phyloP scores from a whole-genome alignment of 257 asterid genomes.

The Solanum appendiculatum region DNA sequence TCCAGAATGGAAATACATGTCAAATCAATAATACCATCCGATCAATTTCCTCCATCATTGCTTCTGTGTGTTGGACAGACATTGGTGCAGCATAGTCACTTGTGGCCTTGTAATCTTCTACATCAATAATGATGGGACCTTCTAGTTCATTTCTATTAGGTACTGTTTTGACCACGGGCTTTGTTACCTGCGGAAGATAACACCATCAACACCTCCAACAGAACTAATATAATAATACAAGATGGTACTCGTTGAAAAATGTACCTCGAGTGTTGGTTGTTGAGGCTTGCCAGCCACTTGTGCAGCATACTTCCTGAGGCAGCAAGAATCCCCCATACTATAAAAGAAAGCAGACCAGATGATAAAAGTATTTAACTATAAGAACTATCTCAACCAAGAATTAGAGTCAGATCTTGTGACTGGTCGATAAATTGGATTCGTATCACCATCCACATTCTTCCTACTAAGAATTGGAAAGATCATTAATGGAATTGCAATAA shows the following conservation, averaged over 20 bases:
- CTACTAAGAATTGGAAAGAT: conserved; percentile 8
- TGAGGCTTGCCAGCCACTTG: conserved; percentile 40
- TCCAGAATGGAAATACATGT: neutral
- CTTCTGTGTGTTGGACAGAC: conserved; percentile 67
- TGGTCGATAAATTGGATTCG: conserved; percentile 40
- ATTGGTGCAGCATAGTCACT: conserved; percentile 44
- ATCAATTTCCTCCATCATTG: conserved; percentile 67
- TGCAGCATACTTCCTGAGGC: conserved; percentile 44
- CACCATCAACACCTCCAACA: neutral
- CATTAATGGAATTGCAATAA: neutral
- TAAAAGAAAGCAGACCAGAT: neutral
- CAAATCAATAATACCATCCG: conserved; percentile 37
- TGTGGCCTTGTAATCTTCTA: conserved; percentile 17
- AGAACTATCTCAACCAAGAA: neutral
- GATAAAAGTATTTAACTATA: neutral
- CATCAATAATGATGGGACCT: conserved; percentile 28
- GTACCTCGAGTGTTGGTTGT: conserved; percentile 29
- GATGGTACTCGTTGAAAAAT: neutral
- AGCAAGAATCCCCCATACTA: neutral
- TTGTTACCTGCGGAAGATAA: conserved; percentile 14
- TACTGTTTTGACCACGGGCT: conserved; percentile 13
- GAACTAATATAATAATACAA: neutral
- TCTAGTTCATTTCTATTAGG: conserved; percentile 10
- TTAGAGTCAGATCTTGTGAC: conserved; percentile 46
- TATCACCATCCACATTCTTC: conserved; percentile 16